Conservation (phyloP, 2,329 filamentous ascomycete genomes). For the Aureobasidium sp. region DNA sequence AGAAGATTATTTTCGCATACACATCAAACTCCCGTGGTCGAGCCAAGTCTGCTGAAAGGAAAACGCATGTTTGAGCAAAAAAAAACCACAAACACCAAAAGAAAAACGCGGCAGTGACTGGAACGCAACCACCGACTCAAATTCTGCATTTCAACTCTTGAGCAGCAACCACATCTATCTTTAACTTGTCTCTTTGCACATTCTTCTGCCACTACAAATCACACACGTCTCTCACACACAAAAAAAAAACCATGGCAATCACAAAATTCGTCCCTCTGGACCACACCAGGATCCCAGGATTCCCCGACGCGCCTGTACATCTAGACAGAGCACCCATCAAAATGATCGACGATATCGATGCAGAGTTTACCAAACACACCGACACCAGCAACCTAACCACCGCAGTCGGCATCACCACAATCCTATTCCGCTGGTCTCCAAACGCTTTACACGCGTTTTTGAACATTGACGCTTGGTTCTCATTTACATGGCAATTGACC, state of each 20-base stretch:
- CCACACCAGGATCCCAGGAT: not conserved
- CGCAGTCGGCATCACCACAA: conserved; percentile 17
- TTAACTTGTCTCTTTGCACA: too few relatives aligned
- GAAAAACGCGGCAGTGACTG: not conserved
- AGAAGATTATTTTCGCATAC: too few relatives aligned
- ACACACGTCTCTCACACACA: too few relatives aligned
- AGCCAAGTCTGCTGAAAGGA: not conserved
- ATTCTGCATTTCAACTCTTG: not conserved
- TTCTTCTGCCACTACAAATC: too few relatives aligned
- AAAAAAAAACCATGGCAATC: not conserved
- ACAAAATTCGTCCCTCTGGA: not conserved
- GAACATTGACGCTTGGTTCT: conserved; percentile 18
- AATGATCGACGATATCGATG: not conserved
- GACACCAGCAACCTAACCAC: conserved; percentile 11
- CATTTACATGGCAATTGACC: conserved; percentile 19
- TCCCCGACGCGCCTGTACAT: not conserved
- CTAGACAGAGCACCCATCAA: not conserved
- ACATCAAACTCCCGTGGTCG: too few relatives aligned
- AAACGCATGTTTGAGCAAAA: not conserved
- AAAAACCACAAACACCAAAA: not conserved
- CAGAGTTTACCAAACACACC: not conserved
- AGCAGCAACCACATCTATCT: not conserved
- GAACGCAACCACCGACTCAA: not conserved
- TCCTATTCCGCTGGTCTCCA: conserved; percentile 20
- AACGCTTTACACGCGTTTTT: conserved; percentile 17